These are phyloP conservation scores for Solanum paucissectum DNA, from an alignment of 257 asterid genomes.

Conservation along the genomic window DNA sequence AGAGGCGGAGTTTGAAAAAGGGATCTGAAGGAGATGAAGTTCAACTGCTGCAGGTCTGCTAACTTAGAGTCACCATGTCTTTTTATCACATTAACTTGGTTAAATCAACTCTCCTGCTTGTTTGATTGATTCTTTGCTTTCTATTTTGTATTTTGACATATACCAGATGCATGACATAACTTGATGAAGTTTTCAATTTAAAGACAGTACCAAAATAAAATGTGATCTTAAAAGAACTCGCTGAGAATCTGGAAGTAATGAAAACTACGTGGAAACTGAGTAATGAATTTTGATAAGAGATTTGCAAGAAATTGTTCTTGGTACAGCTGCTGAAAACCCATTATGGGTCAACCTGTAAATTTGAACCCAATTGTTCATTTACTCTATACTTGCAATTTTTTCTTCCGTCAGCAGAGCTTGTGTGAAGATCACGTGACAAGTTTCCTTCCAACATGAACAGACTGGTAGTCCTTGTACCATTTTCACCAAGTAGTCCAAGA, in stretches of 20 bases:
- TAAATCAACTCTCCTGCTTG: background rate
- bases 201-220: background rate
- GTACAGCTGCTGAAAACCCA: background rate
- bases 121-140: background rate
- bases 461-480: background rate
- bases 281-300: background rate
- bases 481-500: background rate
- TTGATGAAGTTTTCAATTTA: background rate
- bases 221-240: background rate
- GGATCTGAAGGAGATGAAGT: slow-evolving; percentile 94
- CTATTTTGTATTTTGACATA: background rate
- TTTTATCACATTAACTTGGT: background rate
- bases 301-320: background rate
- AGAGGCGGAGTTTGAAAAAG: slow-evolving; percentile 40
- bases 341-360: background rate
- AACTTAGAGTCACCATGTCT: background rate
- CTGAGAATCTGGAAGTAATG: background rate
- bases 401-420: background rate
- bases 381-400: background rate
- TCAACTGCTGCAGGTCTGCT: slow-evolving; percentile 65
- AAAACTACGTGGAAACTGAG: background rate
- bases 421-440: background rate
- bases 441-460: background rate
- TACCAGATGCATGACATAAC: background rate
- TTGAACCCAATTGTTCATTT: background rate